These are phyloP conservation scores for Saccharomyces paradoxus DNA, from an alignment of 805 yeast genomes.

Conservation along the genomic window DNA sequence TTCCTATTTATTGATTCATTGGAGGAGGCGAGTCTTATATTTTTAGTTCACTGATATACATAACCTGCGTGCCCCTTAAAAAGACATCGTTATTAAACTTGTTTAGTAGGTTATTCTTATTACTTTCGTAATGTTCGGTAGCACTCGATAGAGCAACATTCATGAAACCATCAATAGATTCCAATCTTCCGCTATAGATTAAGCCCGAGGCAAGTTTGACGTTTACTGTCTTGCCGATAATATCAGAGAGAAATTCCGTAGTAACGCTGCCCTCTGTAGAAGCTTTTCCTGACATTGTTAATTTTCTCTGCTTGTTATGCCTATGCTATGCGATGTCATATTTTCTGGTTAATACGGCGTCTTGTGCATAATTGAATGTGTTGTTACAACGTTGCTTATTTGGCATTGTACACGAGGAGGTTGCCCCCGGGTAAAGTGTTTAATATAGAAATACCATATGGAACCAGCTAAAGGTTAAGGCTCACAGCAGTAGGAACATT, in stretches of 20 bases:
- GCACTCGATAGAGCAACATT: constrained; percentile 81
- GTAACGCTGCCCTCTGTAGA: constrained; percentile 39
- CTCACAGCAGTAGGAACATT: neutral
- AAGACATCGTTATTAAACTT: constrained; percentile 29
- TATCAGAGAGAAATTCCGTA: constrained; percentile 68
- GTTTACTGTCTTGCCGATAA: constrained; percentile 70
- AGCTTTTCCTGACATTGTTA: constrained; percentile 3
- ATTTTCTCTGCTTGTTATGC: neutral
- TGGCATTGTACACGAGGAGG: neutral
- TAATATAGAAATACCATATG: neutral
- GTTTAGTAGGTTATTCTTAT: constrained; percentile 25
- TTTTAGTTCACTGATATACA: constrained; percentile 30
- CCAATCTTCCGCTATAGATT: constrained; percentile 67
- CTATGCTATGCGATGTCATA: neutral
- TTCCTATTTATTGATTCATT: neutral
- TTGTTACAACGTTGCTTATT: neutral
- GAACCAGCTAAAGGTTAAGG: neutral
- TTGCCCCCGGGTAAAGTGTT: neutral
- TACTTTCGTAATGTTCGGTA: constrained; percentile 42
- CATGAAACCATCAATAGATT: constrained; percentile 95
- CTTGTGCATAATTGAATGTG: neutral
- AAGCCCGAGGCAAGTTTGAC: constrained; percentile 85
- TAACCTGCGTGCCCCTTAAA: constrained; percentile 32
- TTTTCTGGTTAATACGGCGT: neutral
- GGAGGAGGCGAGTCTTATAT: neutral